Evolutionary conservation across 2,329 filamentous ascomycete species (phyloP).

Genomic region (Trichoderma sp.): DNA sequence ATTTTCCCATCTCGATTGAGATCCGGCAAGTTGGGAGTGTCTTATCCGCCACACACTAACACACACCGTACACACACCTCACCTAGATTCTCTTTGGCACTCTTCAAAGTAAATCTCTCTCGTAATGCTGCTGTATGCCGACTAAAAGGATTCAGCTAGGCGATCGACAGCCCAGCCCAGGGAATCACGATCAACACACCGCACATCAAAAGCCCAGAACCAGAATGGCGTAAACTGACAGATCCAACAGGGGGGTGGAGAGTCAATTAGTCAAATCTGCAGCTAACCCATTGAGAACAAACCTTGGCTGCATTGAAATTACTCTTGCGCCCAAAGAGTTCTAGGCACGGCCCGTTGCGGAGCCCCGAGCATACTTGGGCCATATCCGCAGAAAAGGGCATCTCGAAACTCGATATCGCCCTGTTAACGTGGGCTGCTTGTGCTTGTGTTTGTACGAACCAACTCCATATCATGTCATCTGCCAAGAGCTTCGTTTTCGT

Average conservation of each 20-base stretch:
- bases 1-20: neutral
- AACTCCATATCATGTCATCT: neutral
- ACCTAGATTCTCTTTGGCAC: neutral
- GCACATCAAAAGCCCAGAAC: neutral
- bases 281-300: slow-evolving; percentile 1
- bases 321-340: slow-evolving; percentile 17
- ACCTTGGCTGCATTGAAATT: slow-evolving; percentile 3
- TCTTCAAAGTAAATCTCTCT: neutral
- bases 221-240: neutral
- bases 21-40: neutral
- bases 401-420: neutral
- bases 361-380: neutral
- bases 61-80: neutral
- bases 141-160: neutral
- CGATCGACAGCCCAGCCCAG: neutral
- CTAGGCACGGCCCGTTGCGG: slow-evolving; percentile 22
- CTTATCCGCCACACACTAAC: neutral
- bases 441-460: neutral
- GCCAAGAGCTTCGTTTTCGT: neutral
- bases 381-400: neutral
- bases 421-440: neutral
- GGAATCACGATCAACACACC: slow-evolving; percentile 12
- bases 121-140: neutral
- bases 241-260: slow-evolving; percentile 10
- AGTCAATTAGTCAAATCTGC: too few relatives aligned